phyloP scores from a whole-genome alignment of 2,329 filamentous ascomycete genomes.

The Pseudogymnoascus verrucosus region DNA sequence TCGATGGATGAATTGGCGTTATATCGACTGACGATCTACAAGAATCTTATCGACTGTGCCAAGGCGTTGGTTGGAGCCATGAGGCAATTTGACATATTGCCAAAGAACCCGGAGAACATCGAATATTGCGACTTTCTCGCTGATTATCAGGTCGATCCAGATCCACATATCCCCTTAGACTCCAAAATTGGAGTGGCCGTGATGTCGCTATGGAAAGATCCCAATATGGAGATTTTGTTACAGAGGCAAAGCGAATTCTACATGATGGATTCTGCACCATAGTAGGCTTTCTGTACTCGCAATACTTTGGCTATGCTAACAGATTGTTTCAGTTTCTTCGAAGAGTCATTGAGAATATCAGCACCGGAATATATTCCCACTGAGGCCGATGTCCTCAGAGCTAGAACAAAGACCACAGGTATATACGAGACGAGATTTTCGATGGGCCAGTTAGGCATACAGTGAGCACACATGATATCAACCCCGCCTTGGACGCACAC shows the following conservation, averaged over 20 bases:
- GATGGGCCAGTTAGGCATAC: constrained; percentile 97
- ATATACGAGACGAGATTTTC: constrained; percentile 98
- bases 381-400: constrained; percentile 90
- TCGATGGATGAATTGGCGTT: constrained; percentile 87
- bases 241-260: constrained; percentile 98
- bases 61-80: constrained; percentile 89
- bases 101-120: constrained; percentile 61
- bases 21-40: constrained; percentile 94
- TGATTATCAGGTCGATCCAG: constrained; percentile 83
- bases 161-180: constrained; percentile 79
- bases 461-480: constrained; percentile 53
- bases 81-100: constrained; percentile 82
- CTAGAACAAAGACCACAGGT: constrained; percentile 95
- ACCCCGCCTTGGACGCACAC: constrained; percentile 7
- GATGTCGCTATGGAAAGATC: constrained; percentile 82
- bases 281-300: constrained; percentile 47
- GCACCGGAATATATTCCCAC: constrained; percentile 79
- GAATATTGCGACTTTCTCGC: constrained; percentile 72
- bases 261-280: constrained; percentile 97
- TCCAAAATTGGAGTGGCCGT: constrained; percentile 74
- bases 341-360: constrained; percentile 81
- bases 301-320: not conserved
- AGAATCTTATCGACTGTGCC: constrained; percentile 94
- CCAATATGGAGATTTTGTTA: constrained; percentile 72
- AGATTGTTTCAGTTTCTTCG: constrained; percentile 72